Conservation (phyloP, 306 rosid genomes). For the Cyclanthera cordifolia region DNA sequence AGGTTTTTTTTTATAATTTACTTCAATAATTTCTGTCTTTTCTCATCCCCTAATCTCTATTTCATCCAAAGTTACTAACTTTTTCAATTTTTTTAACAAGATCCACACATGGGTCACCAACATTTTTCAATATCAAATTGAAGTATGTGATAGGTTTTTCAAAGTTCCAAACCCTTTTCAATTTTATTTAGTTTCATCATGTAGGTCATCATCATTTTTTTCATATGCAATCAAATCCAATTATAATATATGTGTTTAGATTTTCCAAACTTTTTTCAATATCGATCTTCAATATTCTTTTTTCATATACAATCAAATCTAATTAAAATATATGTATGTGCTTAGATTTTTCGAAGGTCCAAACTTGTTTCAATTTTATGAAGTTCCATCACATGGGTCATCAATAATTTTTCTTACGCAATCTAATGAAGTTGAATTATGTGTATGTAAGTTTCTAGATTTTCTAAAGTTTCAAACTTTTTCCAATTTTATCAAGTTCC, state of each 20-base stretch:
- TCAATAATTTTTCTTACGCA: too few relatives aligned
- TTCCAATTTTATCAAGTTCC: not conserved
- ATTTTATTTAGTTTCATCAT: not conserved
- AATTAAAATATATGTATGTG: not conserved
- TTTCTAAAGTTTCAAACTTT: not conserved
- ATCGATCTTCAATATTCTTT: too few relatives aligned
- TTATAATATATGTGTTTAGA: not conserved
- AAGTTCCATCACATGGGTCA: too few relatives aligned
- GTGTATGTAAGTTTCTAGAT: not conserved
- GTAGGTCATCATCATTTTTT: not conserved
- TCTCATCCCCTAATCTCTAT: not conserved
- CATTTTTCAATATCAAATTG: not conserved
- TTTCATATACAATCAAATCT: not conserved
- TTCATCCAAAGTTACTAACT: not conserved
- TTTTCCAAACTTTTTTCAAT: too few relatives aligned
- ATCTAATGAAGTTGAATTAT: too few relatives aligned
- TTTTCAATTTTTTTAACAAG: not conserved
- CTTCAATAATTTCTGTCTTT: not conserved
- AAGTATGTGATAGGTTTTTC: too few relatives aligned
- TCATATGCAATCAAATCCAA: not conserved
- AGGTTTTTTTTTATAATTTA: slow-evolving; percentile 9
- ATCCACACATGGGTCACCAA: not conserved
- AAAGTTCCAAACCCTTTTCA: too few relatives aligned
- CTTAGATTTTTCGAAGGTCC: too few relatives aligned
- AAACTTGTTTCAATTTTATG: too few relatives aligned